These are phyloP conservation scores for Hymenoscyphus repandus DNA, from an alignment of 2,329 filamentous ascomycete genomes.

Conservation along the genomic window DNA sequence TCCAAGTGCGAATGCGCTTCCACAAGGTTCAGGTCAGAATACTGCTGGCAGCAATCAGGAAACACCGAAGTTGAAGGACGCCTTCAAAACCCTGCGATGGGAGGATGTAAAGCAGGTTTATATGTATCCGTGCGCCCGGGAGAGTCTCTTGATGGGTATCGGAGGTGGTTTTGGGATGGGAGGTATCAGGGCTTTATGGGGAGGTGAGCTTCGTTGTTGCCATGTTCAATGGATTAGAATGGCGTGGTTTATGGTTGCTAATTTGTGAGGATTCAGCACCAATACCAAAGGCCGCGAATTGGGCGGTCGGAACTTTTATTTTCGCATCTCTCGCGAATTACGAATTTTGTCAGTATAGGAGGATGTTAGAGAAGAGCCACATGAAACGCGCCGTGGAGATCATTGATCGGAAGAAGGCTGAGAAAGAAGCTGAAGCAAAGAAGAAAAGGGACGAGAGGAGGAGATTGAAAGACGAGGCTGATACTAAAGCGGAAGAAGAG, in stretches of 20 bases:
- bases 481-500: conserved; percentile 27
- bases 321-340: conserved; percentile 66
- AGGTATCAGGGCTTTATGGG: conserved; percentile 65
- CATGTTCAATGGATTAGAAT: neutral
- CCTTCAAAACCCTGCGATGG: conserved; percentile 59
- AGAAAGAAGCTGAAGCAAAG: conserved; percentile 48
- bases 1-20: conserved; percentile 29
- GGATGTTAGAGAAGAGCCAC: conserved; percentile 69
- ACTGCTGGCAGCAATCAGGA: conserved; percentile 26
- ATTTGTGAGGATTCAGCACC: conserved; percentile 37
- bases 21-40: conserved; percentile 31
- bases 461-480: conserved; percentile 39
- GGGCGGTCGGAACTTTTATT: conserved; percentile 76
- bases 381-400: conserved; percentile 85
- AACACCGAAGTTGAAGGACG: conserved; percentile 49
- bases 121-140: conserved; percentile 76
- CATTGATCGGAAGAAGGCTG: conserved; percentile 66
- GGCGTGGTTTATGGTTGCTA: neutral
- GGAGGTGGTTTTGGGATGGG: conserved; percentile 72
- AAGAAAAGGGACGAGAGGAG: conserved; percentile 37
- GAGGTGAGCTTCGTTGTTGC: conserved; percentile 49
- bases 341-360: conserved; percentile 76
- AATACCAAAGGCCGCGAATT: conserved; percentile 68
- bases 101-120: conserved; percentile 69
- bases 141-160: conserved; percentile 80